These are phyloP conservation scores for Fusarium mexicanum DNA, from an alignment of 2,329 filamentous ascomycete genomes.

Conservation along the genomic window DNA sequence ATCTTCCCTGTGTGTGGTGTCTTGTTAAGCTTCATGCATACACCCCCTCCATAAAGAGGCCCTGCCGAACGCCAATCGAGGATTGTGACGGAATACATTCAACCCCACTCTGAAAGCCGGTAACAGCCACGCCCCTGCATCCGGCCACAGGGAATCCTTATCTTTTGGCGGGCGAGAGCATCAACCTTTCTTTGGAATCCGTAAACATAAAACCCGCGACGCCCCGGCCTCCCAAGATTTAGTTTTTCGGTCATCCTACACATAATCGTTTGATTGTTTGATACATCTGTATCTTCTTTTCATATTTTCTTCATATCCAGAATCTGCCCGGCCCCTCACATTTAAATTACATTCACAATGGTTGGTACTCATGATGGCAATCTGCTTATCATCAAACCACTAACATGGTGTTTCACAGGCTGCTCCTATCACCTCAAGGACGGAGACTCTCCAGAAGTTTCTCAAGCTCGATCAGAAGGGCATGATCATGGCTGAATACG, in stretches of 20 bases:
- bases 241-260: slow-evolving; percentile 38
- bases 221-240: slow-evolving; percentile 30
- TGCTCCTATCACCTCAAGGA: slow-evolving; percentile 34
- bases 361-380: background rate
- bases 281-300: slow-evolving; percentile 31
- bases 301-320: background rate
- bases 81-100: background rate
- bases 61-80: slow-evolving; percentile 32
- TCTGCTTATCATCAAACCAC: too few relatives aligned
- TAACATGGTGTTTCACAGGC: slow-evolving; percentile 3
- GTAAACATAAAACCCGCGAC: slow-evolving; percentile 43
- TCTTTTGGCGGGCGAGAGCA: slow-evolving; percentile 36
- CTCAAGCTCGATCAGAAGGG: slow-evolving; percentile 90
- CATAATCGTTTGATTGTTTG: slow-evolving; percentile 30
- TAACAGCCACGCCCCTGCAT: slow-evolving; percentile 45
- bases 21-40: background rate
- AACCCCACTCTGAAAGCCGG: slow-evolving; percentile 36
- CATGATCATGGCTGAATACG: slow-evolving; percentile 90
- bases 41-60: background rate
- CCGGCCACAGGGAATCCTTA: slow-evolving; percentile 40
- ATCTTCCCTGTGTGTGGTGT: slow-evolving; percentile 10
- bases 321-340: background rate
- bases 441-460: slow-evolving; percentile 80
- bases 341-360: slow-evolving; percentile 33
- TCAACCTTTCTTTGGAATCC: slow-evolving; percentile 32